phyloP scores from a whole-genome alignment of 495 filamentous ascomycete genomes.

The Penicillium malachiteum region DNA sequence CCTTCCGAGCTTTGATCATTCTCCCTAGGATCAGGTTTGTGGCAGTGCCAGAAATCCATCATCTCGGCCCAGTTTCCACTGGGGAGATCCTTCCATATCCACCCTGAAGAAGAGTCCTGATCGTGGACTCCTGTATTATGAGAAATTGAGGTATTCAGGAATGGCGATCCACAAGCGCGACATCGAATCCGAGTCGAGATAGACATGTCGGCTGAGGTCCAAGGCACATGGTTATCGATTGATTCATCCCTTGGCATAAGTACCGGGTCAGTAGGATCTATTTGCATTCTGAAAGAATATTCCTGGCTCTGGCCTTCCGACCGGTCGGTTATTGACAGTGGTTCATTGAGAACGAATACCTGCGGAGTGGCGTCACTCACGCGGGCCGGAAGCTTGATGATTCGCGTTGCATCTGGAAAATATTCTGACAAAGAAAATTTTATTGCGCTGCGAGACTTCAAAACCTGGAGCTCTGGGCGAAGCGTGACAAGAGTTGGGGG shows the following conservation, averaged over 20 bases:
- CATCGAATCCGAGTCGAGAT: slow-evolving; percentile 59
- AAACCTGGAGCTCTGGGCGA: slow-evolving; percentile 32
- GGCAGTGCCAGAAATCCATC: slow-evolving; percentile 99
- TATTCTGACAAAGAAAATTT: slow-evolving; percentile 43
- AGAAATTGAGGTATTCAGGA: slow-evolving; percentile 22
- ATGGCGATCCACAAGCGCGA: slow-evolving; percentile 50
- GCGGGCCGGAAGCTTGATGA: slow-evolving; percentile 64
- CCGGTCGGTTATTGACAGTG: not conserved
- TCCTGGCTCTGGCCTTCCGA: slow-evolving; percentile 18
- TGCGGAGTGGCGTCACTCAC: slow-evolving; percentile 42
- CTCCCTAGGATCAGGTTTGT: slow-evolving; percentile 69
- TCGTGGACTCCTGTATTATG: not conserved
- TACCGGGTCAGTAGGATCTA: slow-evolving; percentile 42
- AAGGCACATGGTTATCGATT: slow-evolving; percentile 56
- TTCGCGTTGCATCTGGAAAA: slow-evolving; percentile 44
- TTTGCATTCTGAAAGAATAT: slow-evolving; percentile 68
- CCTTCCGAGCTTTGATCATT: slow-evolving; percentile 32
- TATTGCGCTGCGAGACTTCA: slow-evolving; percentile 41
- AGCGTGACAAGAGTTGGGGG: slow-evolving; percentile 34
- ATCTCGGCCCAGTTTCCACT: slow-evolving; percentile 98
- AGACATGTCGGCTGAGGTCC: slow-evolving; percentile 67
- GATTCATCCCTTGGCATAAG: slow-evolving; percentile 23
- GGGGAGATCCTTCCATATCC: slow-evolving; percentile 89
- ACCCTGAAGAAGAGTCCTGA: slow-evolving; percentile 8
- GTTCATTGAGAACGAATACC: slow-evolving; percentile 8